Conservation (phyloP, 139 green algal species). For the Pseudopediastrum boryanum region DNA sequence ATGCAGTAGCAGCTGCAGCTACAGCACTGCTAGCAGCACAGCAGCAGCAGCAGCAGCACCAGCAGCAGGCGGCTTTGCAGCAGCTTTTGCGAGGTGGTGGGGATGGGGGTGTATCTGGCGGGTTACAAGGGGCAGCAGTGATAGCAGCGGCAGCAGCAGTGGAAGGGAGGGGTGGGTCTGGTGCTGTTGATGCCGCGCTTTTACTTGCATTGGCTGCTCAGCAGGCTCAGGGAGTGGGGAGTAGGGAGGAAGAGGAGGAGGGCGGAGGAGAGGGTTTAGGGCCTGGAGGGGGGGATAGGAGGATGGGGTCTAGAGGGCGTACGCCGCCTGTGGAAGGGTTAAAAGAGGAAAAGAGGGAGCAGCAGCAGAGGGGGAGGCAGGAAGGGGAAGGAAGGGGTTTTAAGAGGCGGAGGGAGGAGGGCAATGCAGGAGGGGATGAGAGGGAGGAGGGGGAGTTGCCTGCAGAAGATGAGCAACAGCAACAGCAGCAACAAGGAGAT, state of each 20-base stretch:
- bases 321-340: too few species aligned
- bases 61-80: background rate
- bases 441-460: background rate
- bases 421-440: background rate
- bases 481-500: too few species aligned
- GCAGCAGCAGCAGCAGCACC: conserved; percentile 5
- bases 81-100: background rate
- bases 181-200: background rate
- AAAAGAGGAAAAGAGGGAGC: background rate
- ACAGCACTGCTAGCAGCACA: background rate
- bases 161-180: background rate
- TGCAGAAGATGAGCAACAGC: background rate
- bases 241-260: background rate
- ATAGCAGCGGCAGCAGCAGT: background rate
- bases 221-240: too few species aligned
- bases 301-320: background rate
- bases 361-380: background rate
- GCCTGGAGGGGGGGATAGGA: background rate
- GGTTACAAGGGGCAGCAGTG: background rate
- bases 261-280: background rate
- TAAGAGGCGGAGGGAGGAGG: background rate
- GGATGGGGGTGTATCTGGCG: background rate
- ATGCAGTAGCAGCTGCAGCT: background rate
- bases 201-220: background rate
- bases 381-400: background rate